Evolutionary conservation across 2,329 filamentous ascomycete species (phyloP), one percentile per base, ranked within the genome.

Genomic region (Cercospora zeina): DNA sequence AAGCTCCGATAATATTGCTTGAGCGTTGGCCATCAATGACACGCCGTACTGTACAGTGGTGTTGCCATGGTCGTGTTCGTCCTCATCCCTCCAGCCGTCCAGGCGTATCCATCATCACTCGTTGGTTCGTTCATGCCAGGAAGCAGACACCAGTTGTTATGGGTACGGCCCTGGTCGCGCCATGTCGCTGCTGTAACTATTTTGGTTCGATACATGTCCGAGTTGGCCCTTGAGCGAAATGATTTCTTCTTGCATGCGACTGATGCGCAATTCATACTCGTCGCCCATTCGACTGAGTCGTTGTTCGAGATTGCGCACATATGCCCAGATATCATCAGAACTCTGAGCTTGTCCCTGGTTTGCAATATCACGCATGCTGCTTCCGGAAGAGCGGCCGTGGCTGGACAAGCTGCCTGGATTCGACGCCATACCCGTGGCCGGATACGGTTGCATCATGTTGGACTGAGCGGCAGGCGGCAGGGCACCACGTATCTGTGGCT

Each of bases 241-340:
- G 36, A 82, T 73, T 65, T 82, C 80, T 50, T 77, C 77, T 64
- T 80, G 76, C 68, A 81, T 63, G 8, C 75, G 72, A 8, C 72
- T 70, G 49, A 82, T 79, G 54, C 77, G 76, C 54, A 77, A 68
- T 59, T 79, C 78, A 65, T 81, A 78, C 61, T 82, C 80, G 67
- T 81, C 78, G 61, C 78, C 76, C 74, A 79, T 79, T 27, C 76
- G 69, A 16, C 74, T 72, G 72, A 81, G 78, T 16, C 77, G 74
- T 34, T 70, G 83, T 71, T 93, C 89, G 54, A 93, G 79, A 16
- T 81, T 82, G 61, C 90, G 86, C 34, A 93, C 84, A 70, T 91
- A 91, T 3, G 82, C 78, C 88, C 88, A 91, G 8, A 93, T 78
- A 45, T 86, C 87, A 19, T 58, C 55, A 13, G 42, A 14, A 1